Percentiles rank a stretch among this genome's conserved stretches.
Conservation (phyloP, 2,329 filamentous ascomycete species). For the Pseudogymnoascus sp. region DNA sequence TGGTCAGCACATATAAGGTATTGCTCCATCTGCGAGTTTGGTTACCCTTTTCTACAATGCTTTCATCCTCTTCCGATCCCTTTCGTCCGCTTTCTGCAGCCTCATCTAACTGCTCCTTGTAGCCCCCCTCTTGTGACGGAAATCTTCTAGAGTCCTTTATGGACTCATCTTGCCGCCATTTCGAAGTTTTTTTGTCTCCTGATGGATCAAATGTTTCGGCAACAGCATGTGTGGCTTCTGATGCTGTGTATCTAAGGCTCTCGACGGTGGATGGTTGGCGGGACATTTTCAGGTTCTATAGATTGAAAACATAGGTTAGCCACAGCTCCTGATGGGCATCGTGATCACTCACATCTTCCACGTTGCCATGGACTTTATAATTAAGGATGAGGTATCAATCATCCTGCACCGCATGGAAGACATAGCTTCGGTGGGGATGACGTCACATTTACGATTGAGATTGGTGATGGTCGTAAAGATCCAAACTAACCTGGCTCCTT, state of each 20-base stretch:
- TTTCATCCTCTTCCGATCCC: slow-evolving; percentile 12
- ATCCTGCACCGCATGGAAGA: not conserved
- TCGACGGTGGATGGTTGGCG: slow-evolving; percentile 20
- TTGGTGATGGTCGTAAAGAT: not conserved
- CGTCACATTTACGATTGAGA: not conserved
- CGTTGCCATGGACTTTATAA: not conserved
- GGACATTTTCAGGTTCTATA: slow-evolving; percentile 17
- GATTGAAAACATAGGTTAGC: not conserved
- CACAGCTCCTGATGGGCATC: not conserved
- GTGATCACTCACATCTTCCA: not conserved
- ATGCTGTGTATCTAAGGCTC: slow-evolving; percentile 16
- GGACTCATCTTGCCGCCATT: slow-evolving; percentile 14
- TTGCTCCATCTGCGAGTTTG: not conserved
- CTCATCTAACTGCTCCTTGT: slow-evolving; percentile 22
- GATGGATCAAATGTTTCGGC: slow-evolving; percentile 10
- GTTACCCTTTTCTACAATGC: slow-evolving; percentile 20
- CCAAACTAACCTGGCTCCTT: not conserved
- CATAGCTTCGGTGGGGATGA: not conserved
- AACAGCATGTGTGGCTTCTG: slow-evolving; percentile 14
- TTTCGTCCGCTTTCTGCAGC: slow-evolving; percentile 15
- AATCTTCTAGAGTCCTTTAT: slow-evolving; percentile 18
- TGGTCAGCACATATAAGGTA: slow-evolving; percentile 12
- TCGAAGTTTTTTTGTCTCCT: slow-evolving; percentile 15
- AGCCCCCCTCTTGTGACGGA: slow-evolving; percentile 18
- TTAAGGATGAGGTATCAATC: not conserved